Evolutionary conservation across 2,329 filamentous ascomycete genomes (phyloP).

Genomic region (Exophiala dermatitidis): DNA sequence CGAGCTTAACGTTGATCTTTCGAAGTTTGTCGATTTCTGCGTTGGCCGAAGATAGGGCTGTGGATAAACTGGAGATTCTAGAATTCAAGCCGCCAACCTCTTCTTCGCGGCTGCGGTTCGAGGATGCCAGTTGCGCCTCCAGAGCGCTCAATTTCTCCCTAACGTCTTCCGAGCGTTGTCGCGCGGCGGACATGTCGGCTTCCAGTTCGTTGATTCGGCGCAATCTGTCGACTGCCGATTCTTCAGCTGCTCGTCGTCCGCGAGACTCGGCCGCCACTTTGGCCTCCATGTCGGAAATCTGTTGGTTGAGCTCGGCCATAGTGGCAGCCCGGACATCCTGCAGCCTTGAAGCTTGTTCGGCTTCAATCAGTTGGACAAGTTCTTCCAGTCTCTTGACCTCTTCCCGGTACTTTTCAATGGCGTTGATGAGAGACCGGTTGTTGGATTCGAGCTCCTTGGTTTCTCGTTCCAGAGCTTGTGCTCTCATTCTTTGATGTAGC

Average conservation of each 20-base stretch:
- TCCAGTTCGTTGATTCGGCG: conserved; percentile 35
- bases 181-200: conserved; percentile 32
- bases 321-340: conserved; percentile 34
- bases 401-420: conserved; percentile 39
- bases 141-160: conserved; percentile 33
- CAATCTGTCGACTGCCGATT: conserved; percentile 32
- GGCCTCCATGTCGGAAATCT: conserved; percentile 32
- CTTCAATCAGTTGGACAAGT: conserved; percentile 38
- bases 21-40: conserved; percentile 34
- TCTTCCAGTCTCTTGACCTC: conserved; percentile 40
- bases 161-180: conserved; percentile 32
- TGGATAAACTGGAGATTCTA: conserved; percentile 36
- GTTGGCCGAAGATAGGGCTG: conserved; percentile 34
- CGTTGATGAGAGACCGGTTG: conserved; percentile 37
- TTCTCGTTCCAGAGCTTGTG: conserved; percentile 38
- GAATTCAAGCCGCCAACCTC: conserved; percentile 38
- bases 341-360: conserved; percentile 33
- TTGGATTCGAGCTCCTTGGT: conserved; percentile 36
- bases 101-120: conserved; percentile 31
- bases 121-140: conserved; percentile 22
- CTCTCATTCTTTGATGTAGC: conserved; percentile 38
- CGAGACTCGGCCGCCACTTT: conserved; percentile 32
- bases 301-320: conserved; percentile 28
- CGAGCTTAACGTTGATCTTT: conserved; percentile 32
- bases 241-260: conserved; percentile 33